These are phyloP conservation scores for Trichoderma gracile DNA, from an alignment of 2,329 filamentous ascomycete species.

Conservation along the genomic window DNA sequence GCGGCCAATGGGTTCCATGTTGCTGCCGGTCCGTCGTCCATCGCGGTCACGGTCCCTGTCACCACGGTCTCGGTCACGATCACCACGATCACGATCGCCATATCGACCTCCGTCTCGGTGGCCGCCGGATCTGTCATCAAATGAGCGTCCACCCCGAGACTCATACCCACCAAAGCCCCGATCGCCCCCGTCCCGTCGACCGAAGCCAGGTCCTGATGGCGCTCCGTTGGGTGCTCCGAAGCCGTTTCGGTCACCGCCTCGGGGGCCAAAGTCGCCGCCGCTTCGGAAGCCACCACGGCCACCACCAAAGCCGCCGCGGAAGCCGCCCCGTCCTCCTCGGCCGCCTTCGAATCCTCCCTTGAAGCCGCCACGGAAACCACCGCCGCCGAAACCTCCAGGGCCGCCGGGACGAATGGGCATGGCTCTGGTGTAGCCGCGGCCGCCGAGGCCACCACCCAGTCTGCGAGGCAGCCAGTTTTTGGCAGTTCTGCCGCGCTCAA, in stretches of 20 bases:
- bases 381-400: constrained; percentile 57
- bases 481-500: constrained; percentile 92
- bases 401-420: constrained; percentile 69
- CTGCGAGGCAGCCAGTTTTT: constrained; percentile 90
- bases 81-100: constrained; percentile 45
- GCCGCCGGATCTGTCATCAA: constrained; percentile 58
- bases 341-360: constrained; percentile 50
- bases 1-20: constrained; percentile 79
- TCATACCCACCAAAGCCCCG: constrained; percentile 57
- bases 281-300: constrained; percentile 37
- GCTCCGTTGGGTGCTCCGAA: constrained; percentile 57
- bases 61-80: constrained; percentile 45
- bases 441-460: constrained; percentile 88
- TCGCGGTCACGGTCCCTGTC: constrained; percentile 29
- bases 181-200: constrained; percentile 48
- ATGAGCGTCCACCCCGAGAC: constrained; percentile 58
- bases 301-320: constrained; percentile 46
- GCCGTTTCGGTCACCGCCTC: constrained; percentile 47
- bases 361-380: constrained; percentile 48
- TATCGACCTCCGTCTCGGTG: constrained; percentile 49
- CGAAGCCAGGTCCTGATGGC: constrained; percentile 60
- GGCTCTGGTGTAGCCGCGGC: constrained; percentile 87
- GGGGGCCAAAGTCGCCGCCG: constrained; percentile 43
- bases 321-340: constrained; percentile 54
- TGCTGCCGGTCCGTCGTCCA: constrained; percentile 66